Conservation (phyloP, 768 basidiomycete genomes). For the Lactifluus echinatus region DNA sequence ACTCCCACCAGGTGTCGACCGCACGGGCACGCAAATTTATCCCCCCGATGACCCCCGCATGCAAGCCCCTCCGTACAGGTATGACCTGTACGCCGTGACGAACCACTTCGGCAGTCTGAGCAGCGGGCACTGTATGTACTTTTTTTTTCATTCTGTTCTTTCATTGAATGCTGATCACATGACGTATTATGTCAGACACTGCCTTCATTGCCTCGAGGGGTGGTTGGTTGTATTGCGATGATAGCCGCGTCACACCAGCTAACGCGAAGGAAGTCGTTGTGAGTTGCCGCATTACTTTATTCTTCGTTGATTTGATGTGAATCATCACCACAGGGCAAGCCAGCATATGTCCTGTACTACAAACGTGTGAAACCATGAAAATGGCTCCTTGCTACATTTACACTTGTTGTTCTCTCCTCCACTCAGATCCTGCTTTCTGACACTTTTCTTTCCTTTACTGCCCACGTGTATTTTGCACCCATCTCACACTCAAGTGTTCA, state of each 20-base stretch:
- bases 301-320: constrained; percentile 19
- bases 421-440: neutral
- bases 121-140: constrained; percentile 85
- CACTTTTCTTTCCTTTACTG: neutral
- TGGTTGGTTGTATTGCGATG: constrained; percentile 91
- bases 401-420: neutral
- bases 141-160: neutral
- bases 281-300: constrained; percentile 27
- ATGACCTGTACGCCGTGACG: constrained; percentile 92
- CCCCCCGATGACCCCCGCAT: constrained; percentile 59
- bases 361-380: constrained; percentile 36
- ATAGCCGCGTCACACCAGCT: constrained; percentile 71
- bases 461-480: constrained; percentile 20
- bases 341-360: constrained; percentile 78
- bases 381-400: neutral
- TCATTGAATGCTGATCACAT: neutral
- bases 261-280: constrained; percentile 81
- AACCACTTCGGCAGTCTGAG: constrained; percentile 94
- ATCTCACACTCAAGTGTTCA: constrained; percentile 17
- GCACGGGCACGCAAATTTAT: constrained; percentile 31
- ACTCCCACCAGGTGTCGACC: constrained; percentile 53
- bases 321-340: constrained; percentile 40
- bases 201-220: constrained; percentile 82
- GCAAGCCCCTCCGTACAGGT: constrained; percentile 82
- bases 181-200: constrained; percentile 53